These are phyloP conservation scores for Mortierella sp. DNA, from an alignment of 371 early-diverging fungal species.

Conservation along the genomic window DNA sequence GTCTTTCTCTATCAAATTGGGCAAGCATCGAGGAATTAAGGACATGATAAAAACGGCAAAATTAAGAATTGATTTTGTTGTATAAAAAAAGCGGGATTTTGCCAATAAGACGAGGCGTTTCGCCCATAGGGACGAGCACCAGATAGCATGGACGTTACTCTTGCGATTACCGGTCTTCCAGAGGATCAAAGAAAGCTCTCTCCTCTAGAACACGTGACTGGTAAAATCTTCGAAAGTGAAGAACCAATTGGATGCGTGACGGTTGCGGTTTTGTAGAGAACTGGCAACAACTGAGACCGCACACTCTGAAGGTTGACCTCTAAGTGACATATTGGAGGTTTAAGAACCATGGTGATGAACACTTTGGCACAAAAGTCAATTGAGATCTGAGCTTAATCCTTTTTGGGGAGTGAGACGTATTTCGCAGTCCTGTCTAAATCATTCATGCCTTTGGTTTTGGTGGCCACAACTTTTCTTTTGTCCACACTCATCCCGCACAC, in stretches of 20 bases:
- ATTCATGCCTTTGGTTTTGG: too few species aligned
- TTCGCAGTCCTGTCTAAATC: too few species aligned
- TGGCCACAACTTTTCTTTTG: too few species aligned
- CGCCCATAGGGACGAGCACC: slow-evolving; percentile 1
- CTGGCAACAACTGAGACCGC: too few species aligned
- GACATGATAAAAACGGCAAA: not conserved
- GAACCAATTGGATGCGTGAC: not conserved
- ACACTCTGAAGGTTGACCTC: too few species aligned
- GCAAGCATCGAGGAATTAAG: not conserved
- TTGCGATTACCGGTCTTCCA: slow-evolving; percentile 8
- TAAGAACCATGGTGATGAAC: too few species aligned
- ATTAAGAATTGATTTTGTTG: not conserved
- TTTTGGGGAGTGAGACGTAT: too few species aligned
- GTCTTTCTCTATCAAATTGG: not conserved
- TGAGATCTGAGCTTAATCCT: too few species aligned
- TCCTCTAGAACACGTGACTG: slow-evolving; percentile 2
- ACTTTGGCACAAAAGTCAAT: too few species aligned
- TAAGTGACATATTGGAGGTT: too few species aligned
- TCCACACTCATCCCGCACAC: too few species aligned
- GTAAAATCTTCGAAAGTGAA: slow-evolving; percentile 3
- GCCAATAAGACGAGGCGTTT: slow-evolving; percentile 12
- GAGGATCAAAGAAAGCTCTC: not conserved
- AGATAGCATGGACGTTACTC: slow-evolving; percentile 6
- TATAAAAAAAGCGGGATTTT: not conserved
- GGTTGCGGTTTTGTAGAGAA: not conserved